Conservation (phyloP, 2,329 filamentous ascomycete genomes). For the Pezicula radicicola region DNA sequence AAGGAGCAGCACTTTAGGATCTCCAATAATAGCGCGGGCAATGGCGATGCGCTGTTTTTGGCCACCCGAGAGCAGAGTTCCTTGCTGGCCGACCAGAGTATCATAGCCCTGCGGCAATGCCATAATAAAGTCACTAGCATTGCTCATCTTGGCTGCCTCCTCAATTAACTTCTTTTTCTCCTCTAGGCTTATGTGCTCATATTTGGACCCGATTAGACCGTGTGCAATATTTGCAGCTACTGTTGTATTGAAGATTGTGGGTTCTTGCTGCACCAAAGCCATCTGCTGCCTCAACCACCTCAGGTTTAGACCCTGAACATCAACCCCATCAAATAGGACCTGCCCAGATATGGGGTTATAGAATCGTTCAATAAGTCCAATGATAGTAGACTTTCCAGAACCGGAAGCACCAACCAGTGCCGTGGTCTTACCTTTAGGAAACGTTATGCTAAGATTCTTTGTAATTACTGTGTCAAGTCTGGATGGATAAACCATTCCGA, state of each 20-base stretch:
- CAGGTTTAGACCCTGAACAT: conserved; percentile 1
- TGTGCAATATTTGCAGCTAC: conserved; percentile 60
- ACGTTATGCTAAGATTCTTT: too few species aligned
- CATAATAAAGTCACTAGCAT: conserved; percentile 53
- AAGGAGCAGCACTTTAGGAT: conserved; percentile 55
- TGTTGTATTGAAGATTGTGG: conserved; percentile 48
- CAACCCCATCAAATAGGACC: too few species aligned
- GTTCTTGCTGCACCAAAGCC: conserved; percentile 53
- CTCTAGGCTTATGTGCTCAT: conserved; percentile 49
- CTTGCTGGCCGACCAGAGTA: conserved; percentile 13
- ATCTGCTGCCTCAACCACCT: conserved; percentile 42
- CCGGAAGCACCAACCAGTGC: too few species aligned
- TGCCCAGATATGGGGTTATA: too few species aligned
- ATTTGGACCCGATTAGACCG: conserved; percentile 51
- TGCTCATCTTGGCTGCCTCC: conserved; percentile 63
- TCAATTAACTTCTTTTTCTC: conserved; percentile 57
- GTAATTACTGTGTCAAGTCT: too few species aligned
- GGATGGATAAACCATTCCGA: too few species aligned
- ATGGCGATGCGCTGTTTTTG: conserved; percentile 78
- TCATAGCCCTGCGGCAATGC: conserved; percentile 34
- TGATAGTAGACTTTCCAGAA: too few species aligned
- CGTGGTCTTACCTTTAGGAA: too few species aligned
- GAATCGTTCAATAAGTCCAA: too few species aligned
- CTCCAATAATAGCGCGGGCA: conserved; percentile 51
- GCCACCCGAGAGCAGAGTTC: conserved; percentile 65